Percentiles rank a stretch among this genome's conserved stretches.
phyloP scores from a whole-genome alignment of 768 basidiomycete genomes.

The Hygrophorus russula region DNA sequence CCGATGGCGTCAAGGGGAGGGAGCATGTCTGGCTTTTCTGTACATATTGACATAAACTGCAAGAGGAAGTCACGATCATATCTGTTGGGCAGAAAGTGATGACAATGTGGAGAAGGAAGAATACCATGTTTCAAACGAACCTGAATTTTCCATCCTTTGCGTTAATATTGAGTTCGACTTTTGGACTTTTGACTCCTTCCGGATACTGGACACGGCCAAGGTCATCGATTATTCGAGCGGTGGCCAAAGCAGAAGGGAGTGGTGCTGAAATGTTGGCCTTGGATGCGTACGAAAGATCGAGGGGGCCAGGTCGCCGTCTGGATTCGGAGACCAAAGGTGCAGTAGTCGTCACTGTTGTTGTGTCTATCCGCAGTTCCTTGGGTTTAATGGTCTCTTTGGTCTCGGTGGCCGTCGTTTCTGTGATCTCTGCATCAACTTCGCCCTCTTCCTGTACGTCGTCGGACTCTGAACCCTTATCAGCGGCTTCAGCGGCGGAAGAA shows the following conservation, averaged over 20 bases:
- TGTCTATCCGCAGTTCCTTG: conserved; percentile 61
- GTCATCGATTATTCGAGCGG: conserved; percentile 80
- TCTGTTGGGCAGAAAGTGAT: conserved; percentile 24
- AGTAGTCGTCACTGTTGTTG: conserved; percentile 25
- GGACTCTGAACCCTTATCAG: conserved; percentile 19
- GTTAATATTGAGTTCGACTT: conserved; percentile 72
- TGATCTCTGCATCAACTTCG: conserved; percentile 18
- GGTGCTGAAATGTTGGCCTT: conserved; percentile 28
- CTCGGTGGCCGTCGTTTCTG: conserved; percentile 10
- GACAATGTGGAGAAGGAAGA: neutral
- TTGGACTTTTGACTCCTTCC: conserved; percentile 71
- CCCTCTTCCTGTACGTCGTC: conserved; percentile 20
- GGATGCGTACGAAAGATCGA: conserved; percentile 53
- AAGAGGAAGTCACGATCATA: conserved; percentile 97
- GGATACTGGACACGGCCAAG: conserved; percentile 72
- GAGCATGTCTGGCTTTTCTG: conserved; percentile 86
- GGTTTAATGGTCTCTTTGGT: conserved; percentile 26
- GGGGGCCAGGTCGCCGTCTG: conserved; percentile 57
- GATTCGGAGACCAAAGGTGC: conserved; percentile 26
- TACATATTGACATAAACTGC: conserved; percentile 93
- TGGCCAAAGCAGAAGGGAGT: conserved; percentile 59
- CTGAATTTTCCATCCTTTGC: conserved; percentile 85
- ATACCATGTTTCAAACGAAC: conserved; percentile 24
- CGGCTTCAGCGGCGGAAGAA: conserved; percentile 23
- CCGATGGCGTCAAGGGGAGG: conserved; percentile 88